Evolutionary conservation across 305 asterid genomes (phyloP).

Genomic region (Fraxinus velutina): DNA sequence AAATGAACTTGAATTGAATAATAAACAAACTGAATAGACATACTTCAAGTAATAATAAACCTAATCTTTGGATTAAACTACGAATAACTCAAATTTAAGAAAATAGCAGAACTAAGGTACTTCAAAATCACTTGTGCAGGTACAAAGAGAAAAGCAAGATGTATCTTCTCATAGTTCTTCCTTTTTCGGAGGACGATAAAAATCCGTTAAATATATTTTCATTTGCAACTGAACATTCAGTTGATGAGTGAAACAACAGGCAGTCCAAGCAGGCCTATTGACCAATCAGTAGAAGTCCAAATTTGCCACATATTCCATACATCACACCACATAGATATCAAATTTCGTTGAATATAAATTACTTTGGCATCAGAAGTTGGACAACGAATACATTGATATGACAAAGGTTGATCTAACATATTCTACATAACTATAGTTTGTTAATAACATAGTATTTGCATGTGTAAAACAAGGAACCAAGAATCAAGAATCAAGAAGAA

Average conservation of each 20-base stretch:
- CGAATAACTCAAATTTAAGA: not conserved
- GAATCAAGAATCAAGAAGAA: not conserved
- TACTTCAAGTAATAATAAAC: not conserved
- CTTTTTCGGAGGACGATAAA: not conserved
- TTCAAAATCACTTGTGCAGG: not conserved
- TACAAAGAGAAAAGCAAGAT: not conserved
- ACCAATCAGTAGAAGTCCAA: not conserved
- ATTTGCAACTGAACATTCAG: not conserved
- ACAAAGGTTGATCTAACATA: not conserved
- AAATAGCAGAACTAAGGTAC: not conserved
- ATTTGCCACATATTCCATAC: not conserved
- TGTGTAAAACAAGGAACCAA: not conserved
- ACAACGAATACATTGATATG: not conserved
- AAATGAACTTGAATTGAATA: not conserved
- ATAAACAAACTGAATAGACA: not conserved
- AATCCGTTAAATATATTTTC: not conserved
- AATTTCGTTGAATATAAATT: not conserved
- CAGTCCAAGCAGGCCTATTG: not conserved
- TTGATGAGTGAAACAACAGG: not conserved
- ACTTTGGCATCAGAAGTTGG: not conserved
- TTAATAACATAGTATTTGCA: not conserved
- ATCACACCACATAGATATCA: not conserved
- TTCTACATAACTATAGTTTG: not conserved
- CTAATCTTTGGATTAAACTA: not conserved
- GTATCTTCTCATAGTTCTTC: not conserved